A percentile compares a stretch with the other conserved stretches of the same genome.
Conservation (phyloP, 139 green algal genomes). For the Coccomyxa sp. region DNA sequence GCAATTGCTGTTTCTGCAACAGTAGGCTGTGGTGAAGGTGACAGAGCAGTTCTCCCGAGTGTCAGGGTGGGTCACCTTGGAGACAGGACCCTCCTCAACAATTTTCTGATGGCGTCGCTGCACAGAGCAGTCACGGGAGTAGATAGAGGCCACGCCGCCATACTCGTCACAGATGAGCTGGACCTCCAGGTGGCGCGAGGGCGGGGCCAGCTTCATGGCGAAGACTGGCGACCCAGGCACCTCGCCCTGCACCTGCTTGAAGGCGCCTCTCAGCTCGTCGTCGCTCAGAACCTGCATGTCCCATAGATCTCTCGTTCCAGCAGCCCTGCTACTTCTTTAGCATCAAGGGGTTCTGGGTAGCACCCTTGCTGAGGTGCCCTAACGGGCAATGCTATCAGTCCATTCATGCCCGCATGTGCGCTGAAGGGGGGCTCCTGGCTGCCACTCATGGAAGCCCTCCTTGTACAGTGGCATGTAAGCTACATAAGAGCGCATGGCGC, state of each 20-base stretch:
- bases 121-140: conserved; percentile 89
- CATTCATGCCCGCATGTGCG: no score
- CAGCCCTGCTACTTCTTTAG: neutral
- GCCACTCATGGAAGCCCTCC: no score
- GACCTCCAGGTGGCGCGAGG: conserved; percentile 89
- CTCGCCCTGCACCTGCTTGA: conserved; percentile 82
- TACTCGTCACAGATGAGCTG: conserved; percentile 91
- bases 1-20: no score
- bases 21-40: no score
- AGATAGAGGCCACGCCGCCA: conserved; percentile 84
- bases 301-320: neutral
- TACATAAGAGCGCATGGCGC: no score
- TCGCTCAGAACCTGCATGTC: conserved; percentile 35
- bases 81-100: conserved; percentile 92
- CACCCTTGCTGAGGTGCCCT: no score
- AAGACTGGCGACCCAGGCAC: conserved; percentile 96
- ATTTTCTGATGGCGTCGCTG: conserved; percentile 99
- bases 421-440: no score
- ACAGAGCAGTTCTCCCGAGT: no score
- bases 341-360: no score
- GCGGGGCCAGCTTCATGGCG: conserved; percentile 92
- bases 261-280: conserved; percentile 50
- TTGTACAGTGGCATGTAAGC: no score
- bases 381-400: no score
- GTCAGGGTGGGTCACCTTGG: conserved; percentile 3